Evolutionary conservation across 2,329 filamentous ascomycete genomes (phyloP).

Genomic region (Pseudonectria buxi): DNA sequence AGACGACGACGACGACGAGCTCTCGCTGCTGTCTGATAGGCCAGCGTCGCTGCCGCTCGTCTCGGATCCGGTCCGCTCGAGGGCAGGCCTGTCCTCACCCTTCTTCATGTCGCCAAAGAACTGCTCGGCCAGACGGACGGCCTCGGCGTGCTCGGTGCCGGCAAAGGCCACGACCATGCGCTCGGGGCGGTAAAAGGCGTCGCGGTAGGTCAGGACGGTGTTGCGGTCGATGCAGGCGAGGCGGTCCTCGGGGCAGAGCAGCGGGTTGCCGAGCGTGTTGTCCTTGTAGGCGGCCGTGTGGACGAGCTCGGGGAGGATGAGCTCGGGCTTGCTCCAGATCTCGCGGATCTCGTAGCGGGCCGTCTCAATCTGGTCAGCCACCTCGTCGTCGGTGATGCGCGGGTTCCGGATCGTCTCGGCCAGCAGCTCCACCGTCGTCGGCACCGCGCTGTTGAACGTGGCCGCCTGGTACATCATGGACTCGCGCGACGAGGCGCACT

Average conservation of each 20-base stretch:
- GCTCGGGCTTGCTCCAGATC: slow-evolving; percentile 95
- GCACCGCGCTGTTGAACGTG: slow-evolving; percentile 90
- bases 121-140: slow-evolving; percentile 70
- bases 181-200: slow-evolving; percentile 81
- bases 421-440: slow-evolving; percentile 72
- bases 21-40: slow-evolving; percentile 28
- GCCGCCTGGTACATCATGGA: slow-evolving; percentile 98
- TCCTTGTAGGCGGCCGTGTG: slow-evolving; percentile 94
- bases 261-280: slow-evolving; percentile 89
- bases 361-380: slow-evolving; percentile 78
- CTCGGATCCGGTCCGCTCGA: slow-evolving; percentile 53
- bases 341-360: slow-evolving; percentile 93
- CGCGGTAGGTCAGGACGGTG: slow-evolving; percentile 71
- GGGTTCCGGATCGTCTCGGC: slow-evolving; percentile 92
- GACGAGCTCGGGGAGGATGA: slow-evolving; percentile 90
- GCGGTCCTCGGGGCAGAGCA: slow-evolving; percentile 83
- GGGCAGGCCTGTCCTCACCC: slow-evolving; percentile 33
- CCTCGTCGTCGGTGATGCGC: slow-evolving; percentile 76
- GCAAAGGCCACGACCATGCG: slow-evolving; percentile 93
- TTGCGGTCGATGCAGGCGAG: slow-evolving; percentile 65
- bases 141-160: slow-evolving; percentile 75
- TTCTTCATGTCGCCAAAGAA: slow-evolving; percentile 88
- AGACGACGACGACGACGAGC: slow-evolving; percentile 25
- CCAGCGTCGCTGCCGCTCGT: slow-evolving; percentile 37
- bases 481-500: slow-evolving; percentile 92